Conservation (phyloP, 768 basidiomycete genomes). For the Boletus sensibilis region DNA sequence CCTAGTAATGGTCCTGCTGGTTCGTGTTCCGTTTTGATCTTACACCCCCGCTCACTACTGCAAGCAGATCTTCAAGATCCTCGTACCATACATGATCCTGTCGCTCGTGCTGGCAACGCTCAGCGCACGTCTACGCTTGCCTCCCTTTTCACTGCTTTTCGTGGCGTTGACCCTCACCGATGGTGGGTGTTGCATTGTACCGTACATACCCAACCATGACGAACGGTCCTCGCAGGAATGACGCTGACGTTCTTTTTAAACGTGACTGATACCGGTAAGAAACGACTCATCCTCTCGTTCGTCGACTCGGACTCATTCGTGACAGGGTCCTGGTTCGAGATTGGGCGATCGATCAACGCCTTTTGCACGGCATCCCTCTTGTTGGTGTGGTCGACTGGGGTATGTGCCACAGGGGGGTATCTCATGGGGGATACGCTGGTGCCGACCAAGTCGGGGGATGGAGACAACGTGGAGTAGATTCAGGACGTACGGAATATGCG, state of each 20-base stretch:
- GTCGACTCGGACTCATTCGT: not conserved
- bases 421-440: too few species aligned
- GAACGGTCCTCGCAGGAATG: not conserved
- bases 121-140: not conserved
- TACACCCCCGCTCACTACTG: not conserved
- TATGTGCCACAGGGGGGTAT: too few species aligned
- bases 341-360: not conserved
- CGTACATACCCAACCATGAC: too few species aligned
- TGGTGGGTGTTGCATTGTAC: not conserved
- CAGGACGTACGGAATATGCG: too few species aligned
- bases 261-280: not conserved
- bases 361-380: not conserved
- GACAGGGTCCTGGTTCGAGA: not conserved
- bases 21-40: not conserved
- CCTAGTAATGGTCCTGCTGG: not conserved
- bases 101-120: not conserved
- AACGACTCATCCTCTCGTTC: not conserved
- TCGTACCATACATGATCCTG: not conserved
- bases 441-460: too few species aligned
- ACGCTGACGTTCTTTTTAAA: not conserved
- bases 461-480: too few species aligned
- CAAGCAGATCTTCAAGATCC: not conserved
- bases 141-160: not conserved
- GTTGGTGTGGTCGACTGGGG: not conserved
- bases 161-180: not conserved